phyloP scores from a whole-genome alignment of 139 green algal species.

The Chara braunii region DNA sequence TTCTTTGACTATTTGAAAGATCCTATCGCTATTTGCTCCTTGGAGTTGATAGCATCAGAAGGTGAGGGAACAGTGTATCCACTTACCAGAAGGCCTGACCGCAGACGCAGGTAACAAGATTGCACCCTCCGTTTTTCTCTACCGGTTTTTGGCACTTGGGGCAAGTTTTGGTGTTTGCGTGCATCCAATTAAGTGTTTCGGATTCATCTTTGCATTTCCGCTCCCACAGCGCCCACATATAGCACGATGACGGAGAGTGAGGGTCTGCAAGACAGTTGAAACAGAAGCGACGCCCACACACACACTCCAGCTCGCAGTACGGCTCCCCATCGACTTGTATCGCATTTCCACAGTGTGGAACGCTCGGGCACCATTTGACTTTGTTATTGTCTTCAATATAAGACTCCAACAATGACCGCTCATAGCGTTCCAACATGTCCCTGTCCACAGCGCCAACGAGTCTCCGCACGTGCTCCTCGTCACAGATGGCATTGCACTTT shows the following conservation, averaged over 20 bases:
- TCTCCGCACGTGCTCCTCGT: slow-evolving; percentile 56
- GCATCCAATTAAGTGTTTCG: slow-evolving; percentile 62
- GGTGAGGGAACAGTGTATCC: too few species aligned
- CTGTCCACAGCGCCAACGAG: slow-evolving; percentile 28
- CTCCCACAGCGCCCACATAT: slow-evolving; percentile 75
- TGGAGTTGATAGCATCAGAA: too few species aligned
- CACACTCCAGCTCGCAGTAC: slow-evolving; percentile 67
- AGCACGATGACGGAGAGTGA: slow-evolving; percentile 78
- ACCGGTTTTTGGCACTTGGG: slow-evolving; percentile 77
- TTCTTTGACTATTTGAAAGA: too few species aligned
- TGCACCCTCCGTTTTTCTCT: slow-evolving; percentile 92
- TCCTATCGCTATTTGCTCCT: too few species aligned
- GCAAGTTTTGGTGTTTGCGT: slow-evolving; percentile 77
- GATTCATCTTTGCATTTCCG: slow-evolving; percentile 73
- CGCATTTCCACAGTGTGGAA: slow-evolving; percentile 36
- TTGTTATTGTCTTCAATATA: slow-evolving; percentile 64
- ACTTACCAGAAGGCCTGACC: slow-evolving; percentile 40
- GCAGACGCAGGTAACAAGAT: slow-evolving; percentile 80
- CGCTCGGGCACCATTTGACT: slow-evolving; percentile 45
- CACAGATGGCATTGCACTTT: slow-evolving; percentile 66
- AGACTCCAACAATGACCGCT: slow-evolving; percentile 49
- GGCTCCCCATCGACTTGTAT: slow-evolving; percentile 45
- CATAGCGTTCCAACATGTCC: slow-evolving; percentile 50
- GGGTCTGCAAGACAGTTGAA: slow-evolving; percentile 69
- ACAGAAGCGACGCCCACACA: slow-evolving; percentile 70